Evolutionary conservation across 2,329 filamentous ascomycete species (phyloP).

Genomic region (Alternaria gaisen): DNA sequence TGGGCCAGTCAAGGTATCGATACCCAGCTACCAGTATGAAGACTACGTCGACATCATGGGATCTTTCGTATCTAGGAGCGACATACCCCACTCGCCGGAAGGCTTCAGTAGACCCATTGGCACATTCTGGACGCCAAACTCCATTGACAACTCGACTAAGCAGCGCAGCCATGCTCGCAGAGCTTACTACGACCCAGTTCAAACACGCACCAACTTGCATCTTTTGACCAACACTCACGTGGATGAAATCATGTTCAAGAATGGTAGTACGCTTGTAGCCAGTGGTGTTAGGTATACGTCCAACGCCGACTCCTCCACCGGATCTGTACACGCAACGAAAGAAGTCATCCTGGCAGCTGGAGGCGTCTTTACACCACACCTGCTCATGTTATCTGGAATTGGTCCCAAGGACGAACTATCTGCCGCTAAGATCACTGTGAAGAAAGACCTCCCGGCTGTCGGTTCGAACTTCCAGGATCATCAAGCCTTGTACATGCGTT

Average conservation of each 20-base stretch:
- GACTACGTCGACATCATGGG: slow-evolving; percentile 19
- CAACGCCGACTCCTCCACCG: slow-evolving; percentile 1
- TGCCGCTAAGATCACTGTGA: slow-evolving; percentile 13
- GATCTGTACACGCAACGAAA: slow-evolving; percentile 15
- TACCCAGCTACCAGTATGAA: slow-evolving; percentile 24
- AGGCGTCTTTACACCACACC: slow-evolving; percentile 65
- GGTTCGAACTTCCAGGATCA: slow-evolving; percentile 36
- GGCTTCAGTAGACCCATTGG: slow-evolving; percentile 25
- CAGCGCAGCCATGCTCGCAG: slow-evolving; percentile 17
- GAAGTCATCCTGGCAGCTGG: slow-evolving; percentile 68
- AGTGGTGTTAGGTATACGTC: slow-evolving; percentile 22
- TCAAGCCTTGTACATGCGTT: slow-evolving; percentile 14
- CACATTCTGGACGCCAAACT: slow-evolving; percentile 35
- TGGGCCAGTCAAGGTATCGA: slow-evolving; percentile 24
- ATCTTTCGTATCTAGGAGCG: slow-evolving; percentile 9
- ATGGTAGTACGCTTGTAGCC: slow-evolving; percentile 7
- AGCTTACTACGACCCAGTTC: slow-evolving; percentile 25
- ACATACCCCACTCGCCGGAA: slow-evolving; percentile 15
- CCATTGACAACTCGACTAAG: slow-evolving; percentile 19
- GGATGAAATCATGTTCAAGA: slow-evolving; percentile 15
- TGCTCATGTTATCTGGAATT: slow-evolving; percentile 69
- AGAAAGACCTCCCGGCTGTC: slow-evolving; percentile 26
- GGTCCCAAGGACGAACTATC: slow-evolving; percentile 46
- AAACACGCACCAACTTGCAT: slow-evolving; percentile 7
- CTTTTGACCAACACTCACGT: slow-evolving; percentile 23